Evolutionary conservation across 2,329 filamentous ascomycete genomes (phyloP).

Genomic region (Xylogone sp.): DNA sequence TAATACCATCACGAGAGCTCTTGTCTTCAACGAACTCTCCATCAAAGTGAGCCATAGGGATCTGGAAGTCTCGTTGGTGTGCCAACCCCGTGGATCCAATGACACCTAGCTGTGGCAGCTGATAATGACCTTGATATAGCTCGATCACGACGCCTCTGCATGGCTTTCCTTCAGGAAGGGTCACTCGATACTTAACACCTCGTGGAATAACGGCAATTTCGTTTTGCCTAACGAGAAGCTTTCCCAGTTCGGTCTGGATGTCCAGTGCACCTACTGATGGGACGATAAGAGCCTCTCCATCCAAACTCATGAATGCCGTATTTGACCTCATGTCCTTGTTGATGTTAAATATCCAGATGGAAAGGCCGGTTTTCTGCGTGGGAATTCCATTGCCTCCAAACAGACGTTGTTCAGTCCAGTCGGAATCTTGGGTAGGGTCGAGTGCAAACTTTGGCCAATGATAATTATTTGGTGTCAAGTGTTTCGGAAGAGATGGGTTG

Average conservation of each 20-base stretch:
- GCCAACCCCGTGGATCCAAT: constrained; percentile 60
- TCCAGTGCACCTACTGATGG: constrained; percentile 53
- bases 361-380: constrained; percentile 58
- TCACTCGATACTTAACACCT: constrained; percentile 57
- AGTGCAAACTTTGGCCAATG: constrained; percentile 53
- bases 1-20: too few relatives aligned
- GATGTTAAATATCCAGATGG: constrained; percentile 60
- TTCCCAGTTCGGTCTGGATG: constrained; percentile 30
- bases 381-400: constrained; percentile 62
- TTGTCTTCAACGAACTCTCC: too few relatives aligned
- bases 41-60: constrained; percentile 48
- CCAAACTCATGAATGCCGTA: constrained; percentile 58
- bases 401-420: constrained; percentile 46
- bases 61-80: constrained; percentile 59
- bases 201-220: constrained; percentile 60
- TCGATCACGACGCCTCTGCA: constrained; percentile 60
- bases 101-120: constrained; percentile 58
- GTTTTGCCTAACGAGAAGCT: constrained; percentile 54
- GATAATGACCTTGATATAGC: constrained; percentile 58
- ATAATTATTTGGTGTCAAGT: constrained; percentile 63
- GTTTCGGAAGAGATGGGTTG: constrained; percentile 34
- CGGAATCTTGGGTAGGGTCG: constrained; percentile 46
- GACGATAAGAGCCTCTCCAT: constrained; percentile 61
- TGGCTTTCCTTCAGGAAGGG: constrained; percentile 45
- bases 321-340: constrained; percentile 59